Evolutionary conservation across 345 rosid genomes (phyloP), one percentile per base, ranked within the genome.

Genomic region (Citrus inodora): DNA sequence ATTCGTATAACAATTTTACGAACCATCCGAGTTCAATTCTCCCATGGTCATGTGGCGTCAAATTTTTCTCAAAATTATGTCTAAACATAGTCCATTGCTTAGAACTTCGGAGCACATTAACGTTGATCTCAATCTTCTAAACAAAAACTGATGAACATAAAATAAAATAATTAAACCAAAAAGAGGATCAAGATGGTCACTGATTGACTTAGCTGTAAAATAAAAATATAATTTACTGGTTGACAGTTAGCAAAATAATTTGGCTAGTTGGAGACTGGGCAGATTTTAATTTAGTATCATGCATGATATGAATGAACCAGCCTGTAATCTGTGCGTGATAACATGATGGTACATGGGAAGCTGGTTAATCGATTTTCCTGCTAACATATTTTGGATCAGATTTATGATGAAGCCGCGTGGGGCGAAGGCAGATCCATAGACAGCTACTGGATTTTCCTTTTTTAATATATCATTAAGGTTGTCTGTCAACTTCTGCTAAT

Each of bases 241-340:
- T 75, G 70, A 74, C 58, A 61, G 37, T 35, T 38, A 67, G 51
- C 51, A 11, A 46, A 46, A 46, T 3, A 13, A 70, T 22, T 8
- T 65, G 82, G 63, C 82, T 65, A 58, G 76, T 70, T 78, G 81
- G 78, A 78, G 38, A 74, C 42, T 42, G 62, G 74, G 51, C 56
- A 74, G 40, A 46, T 46, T 46, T 46, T 13, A 46, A 46, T 11
- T 46, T 0, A 46, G 4, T 46, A 46, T 46, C 56, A 69, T 58
- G 65, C 55, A 78, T 42, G 63, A 38, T 32, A 58, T 30, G 71
- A 27, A 51, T 2, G 37, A 56, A 71, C 80, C 85, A 82, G 78
- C 78, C 80, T 82, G 83, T 72, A 81, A 22, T 66, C 74, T 79
- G 78, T 71, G 55, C 32, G 35, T 9, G 75, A 80, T 82, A 79